A percentile compares a stretch with the other conserved stretches of the same genome.
phyloP scores from a whole-genome alignment of 495 filamentous ascomycete genomes.

The Penicillium canariense region DNA sequence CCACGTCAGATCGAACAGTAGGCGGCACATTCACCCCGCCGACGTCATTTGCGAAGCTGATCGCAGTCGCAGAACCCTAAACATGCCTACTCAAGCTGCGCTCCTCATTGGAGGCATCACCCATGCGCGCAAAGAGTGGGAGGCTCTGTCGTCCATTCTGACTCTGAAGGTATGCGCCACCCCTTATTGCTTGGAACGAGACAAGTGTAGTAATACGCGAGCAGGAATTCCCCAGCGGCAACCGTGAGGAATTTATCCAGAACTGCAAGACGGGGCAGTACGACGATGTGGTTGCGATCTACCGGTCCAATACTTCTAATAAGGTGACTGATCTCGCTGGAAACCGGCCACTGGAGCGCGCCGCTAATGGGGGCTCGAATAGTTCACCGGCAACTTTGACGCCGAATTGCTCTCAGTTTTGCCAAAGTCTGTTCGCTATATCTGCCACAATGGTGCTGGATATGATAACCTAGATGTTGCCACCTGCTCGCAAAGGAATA shows the following conservation, averaged over 20 bases:
- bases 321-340: slow-evolving; percentile 33
- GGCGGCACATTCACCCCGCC: neutral
- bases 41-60: slow-evolving; percentile 14
- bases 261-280: slow-evolving; percentile 54
- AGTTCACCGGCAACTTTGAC: slow-evolving; percentile 62
- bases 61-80: slow-evolving; percentile 13
- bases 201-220: neutral
- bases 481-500: slow-evolving; percentile 60
- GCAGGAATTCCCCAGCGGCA: slow-evolving; percentile 55
- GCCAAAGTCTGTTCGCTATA: slow-evolving; percentile 67
- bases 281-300: slow-evolving; percentile 57
- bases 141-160: slow-evolving; percentile 48
- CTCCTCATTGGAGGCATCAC: slow-evolving; percentile 57
- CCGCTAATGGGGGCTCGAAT: neutral
- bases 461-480: slow-evolving; percentile 79
- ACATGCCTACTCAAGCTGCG: slow-evolving; percentile 41
- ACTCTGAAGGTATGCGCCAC: slow-evolving; percentile 49
- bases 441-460: slow-evolving; percentile 84
- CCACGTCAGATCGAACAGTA: neutral
- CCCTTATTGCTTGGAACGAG: neutral
- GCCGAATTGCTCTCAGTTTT: slow-evolving; percentile 56
- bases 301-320: slow-evolving; percentile 58
- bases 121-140: slow-evolving; percentile 56
- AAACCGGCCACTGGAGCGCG: neutral
- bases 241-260: slow-evolving; percentile 50